These are phyloP conservation scores for Cutaneotrichosporon cavernicola DNA, from an alignment of 1,284 basidiomycete genomes.

Conservation along the genomic window DNA sequence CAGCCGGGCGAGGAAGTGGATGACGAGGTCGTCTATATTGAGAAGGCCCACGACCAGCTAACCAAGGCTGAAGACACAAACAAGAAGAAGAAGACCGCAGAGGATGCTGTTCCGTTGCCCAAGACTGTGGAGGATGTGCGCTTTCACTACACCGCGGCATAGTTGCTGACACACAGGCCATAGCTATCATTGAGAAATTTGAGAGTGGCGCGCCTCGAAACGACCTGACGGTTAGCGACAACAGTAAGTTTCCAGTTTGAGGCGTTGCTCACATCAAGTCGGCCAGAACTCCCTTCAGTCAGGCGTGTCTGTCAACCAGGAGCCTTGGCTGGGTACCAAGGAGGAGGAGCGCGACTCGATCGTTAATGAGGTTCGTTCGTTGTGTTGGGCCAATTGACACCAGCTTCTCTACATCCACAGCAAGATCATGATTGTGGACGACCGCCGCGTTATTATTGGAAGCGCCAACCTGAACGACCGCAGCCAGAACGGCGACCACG, in stretches of 20 bases:
- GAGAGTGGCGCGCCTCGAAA: constrained; percentile 60
- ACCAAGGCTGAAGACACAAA: constrained; percentile 60
- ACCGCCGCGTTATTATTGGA: constrained; percentile 69
- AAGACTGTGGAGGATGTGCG: constrained; percentile 60
- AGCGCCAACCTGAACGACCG: constrained; percentile 65
- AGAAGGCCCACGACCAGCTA: constrained; percentile 57
- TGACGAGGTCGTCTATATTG: constrained; percentile 50
- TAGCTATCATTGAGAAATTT: constrained; percentile 64
- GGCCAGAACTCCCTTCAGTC: constrained; percentile 73
- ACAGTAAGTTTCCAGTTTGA: constrained; percentile 1
- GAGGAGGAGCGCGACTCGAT: constrained; percentile 77
- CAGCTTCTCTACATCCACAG: constrained; percentile 51
- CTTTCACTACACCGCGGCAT: background rate
- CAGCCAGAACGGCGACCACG: constrained; percentile 70
- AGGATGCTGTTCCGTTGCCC: constrained; percentile 58
- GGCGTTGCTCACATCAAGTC: constrained; percentile 58
- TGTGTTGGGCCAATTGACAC: constrained; percentile 2
- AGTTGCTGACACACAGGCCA: constrained; percentile 53
- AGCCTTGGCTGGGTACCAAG: constrained; percentile 76
- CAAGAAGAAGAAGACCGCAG: constrained; percentile 47
- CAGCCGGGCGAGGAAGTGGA: constrained; percentile 33
- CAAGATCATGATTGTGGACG: constrained; percentile 87
- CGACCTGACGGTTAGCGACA: constrained; percentile 37
- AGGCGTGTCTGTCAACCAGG: constrained; percentile 62
- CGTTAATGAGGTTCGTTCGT: constrained; percentile 72